Base-by-base conservation (phyloP, 179 eudicot genomes). In the Nepenthes alata region DNA sequence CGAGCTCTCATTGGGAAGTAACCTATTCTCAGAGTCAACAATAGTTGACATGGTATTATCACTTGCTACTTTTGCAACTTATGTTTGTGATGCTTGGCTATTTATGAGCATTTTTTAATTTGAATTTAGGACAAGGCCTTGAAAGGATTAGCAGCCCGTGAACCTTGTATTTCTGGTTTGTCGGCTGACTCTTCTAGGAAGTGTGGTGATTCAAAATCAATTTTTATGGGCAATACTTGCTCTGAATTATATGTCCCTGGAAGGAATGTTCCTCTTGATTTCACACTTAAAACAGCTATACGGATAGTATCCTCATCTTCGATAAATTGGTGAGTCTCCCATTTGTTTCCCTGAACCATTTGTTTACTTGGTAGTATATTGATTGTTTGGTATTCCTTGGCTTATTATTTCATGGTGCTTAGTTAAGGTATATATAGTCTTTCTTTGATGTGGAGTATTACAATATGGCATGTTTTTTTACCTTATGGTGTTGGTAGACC, bases 271-370 rank as follows among this genome's bases (percentile, higher is more conserved):
- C 98, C 93, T 35, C 72, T 91, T 47, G 98, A 91, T 81, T 77
- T 86, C 59, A 89, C 96, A 5, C 64, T 91, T 61, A 91, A 89
- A 83, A 84, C 95, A 53, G 37, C 74, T 41, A 74, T 91, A 81
- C 81, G 95, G 60, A 74, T 89, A 62, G 72, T 78, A 55, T 79
- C 87, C 25, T 81, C 86, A 61, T 81, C 87, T 56, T 83, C 98
- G n/a, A 78, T 86, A 11, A 85, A 74, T 67, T 75, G 95, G 98
- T 91, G 65, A 75, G 87, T 11, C 60, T 53, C 45, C 25, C 25
- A 25, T 25, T 25, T 25, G 25, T 25, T 25, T 25, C 25, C 25
- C 25, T 25, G 25, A 25, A 25, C 25, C 25, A 25, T 25, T 25
- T 25, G 25, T 25, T 25, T 25, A 25, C 25, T 25, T 25, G 25